phyloP scores from a whole-genome alignment of 305 asterid species.

The Solanum aculeatissimum region DNA sequence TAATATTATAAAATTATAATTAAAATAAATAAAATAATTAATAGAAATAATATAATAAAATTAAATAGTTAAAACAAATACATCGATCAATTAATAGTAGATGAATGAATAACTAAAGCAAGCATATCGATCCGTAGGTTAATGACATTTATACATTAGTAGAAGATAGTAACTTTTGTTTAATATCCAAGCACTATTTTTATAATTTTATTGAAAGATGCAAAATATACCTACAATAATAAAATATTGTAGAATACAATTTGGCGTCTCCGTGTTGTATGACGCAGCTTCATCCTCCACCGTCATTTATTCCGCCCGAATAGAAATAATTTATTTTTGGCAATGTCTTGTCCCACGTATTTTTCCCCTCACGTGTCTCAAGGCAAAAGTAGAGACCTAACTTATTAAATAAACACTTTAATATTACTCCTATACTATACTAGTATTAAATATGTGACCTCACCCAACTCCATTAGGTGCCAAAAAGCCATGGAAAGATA shows the following conservation, averaged over 20 bases:
- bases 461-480: not conserved
- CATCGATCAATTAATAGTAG: too few species aligned
- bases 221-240: too few species aligned
- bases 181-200: too few species aligned
- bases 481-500: not conserved
- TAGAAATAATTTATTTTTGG: not conserved
- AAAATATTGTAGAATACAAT: not conserved
- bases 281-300: not conserved
- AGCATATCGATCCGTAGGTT: too few species aligned
- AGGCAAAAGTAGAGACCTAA: not conserved
- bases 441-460: not conserved
- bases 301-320: not conserved
- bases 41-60: too few species aligned
- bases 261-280: conserved; percentile 7
- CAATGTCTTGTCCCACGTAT: not conserved
- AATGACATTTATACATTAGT: too few species aligned
- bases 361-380: not conserved
- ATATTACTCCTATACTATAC: not conserved
- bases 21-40: too few species aligned
- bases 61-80: too few species aligned
- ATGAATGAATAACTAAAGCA: too few species aligned
- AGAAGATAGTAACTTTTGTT: too few species aligned
- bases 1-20: too few species aligned
- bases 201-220: too few species aligned
- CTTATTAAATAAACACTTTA: not conserved